phyloP scores from a whole-genome alignment of 2,329 filamentous ascomycete genomes.

The Colletotrichum euphorbiae region DNA sequence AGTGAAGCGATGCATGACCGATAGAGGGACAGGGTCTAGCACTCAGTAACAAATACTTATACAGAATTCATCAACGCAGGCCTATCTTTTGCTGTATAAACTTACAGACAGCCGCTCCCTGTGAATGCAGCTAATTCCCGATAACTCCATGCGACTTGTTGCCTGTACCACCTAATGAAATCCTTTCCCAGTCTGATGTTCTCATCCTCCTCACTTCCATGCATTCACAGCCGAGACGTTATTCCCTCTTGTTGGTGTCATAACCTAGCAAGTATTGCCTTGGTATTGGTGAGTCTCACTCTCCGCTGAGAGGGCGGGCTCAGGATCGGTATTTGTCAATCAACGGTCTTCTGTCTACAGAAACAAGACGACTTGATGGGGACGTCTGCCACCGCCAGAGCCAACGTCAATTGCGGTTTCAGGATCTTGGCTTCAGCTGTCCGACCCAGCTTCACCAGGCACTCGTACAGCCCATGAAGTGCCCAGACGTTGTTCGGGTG shows the following conservation, averaged over 20 bases:
- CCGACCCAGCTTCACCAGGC: slow-evolving; percentile 67
- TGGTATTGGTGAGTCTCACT: slow-evolving; percentile 27
- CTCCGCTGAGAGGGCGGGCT: slow-evolving; percentile 35
- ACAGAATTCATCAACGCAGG: no score
- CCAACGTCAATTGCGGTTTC: slow-evolving; percentile 60
- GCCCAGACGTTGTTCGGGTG: slow-evolving; percentile 83
- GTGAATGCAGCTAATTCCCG: no score
- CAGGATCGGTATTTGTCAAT: slow-evolving; percentile 35
- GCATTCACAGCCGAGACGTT: not conserved
- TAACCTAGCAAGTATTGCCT: slow-evolving; percentile 17
- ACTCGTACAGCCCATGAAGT: slow-evolving; percentile 79
- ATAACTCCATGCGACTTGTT: no score
- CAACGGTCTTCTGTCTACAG: slow-evolving; percentile 47
- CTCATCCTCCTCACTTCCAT: not conserved
- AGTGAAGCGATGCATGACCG: no score
- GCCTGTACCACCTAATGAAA: no score
- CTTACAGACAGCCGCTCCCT: no score
- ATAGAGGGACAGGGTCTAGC: no score
- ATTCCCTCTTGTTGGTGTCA: not conserved
- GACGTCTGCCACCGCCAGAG: slow-evolving; percentile 69
- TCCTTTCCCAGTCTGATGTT: not conserved
- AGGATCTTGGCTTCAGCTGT: slow-evolving; percentile 51
- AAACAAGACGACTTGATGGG: slow-evolving; percentile 69
- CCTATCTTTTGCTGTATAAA: no score
- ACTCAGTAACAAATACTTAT: no score